A percentile compares a stretch with the other conserved stretches of the same genome.
phyloP scores from a whole-genome alignment of 805 yeast species.

The Ogataea pignaliae region DNA sequence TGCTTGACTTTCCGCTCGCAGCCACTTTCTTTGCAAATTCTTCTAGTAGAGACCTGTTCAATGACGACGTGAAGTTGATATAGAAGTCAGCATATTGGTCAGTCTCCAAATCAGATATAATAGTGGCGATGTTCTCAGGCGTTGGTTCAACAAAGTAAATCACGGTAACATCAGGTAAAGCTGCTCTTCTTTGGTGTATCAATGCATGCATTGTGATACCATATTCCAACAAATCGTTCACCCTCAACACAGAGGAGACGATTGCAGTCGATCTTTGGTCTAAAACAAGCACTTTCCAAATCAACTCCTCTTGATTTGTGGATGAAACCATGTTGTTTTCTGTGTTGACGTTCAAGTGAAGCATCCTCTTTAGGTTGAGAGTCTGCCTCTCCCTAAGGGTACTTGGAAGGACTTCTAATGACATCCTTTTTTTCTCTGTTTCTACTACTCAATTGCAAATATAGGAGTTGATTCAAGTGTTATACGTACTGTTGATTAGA shows the following conservation, averaged over 20 bases:
- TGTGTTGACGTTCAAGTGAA: slow-evolving; percentile 76
- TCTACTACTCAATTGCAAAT: too few species aligned
- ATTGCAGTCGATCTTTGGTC: slow-evolving; percentile 80
- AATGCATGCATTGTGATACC: slow-evolving; percentile 90
- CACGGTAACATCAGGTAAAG: slow-evolving; percentile 91
- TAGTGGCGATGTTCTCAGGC: slow-evolving; percentile 60
- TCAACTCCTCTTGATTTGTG: slow-evolving; percentile 57
- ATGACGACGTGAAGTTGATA: slow-evolving; percentile 80
- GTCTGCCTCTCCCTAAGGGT: slow-evolving; percentile 28
- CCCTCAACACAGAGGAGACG: slow-evolving; percentile 86
- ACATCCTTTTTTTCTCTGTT: slow-evolving; percentile 4
- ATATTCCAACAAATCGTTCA: slow-evolving; percentile 81
- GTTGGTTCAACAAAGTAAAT: slow-evolving; percentile 91
- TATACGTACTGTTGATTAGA: too few species aligned
- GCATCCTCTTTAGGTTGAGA: slow-evolving; percentile 68
- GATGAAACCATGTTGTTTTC: slow-evolving; percentile 49
- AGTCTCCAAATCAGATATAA: slow-evolving; percentile 65
- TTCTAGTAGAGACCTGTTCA: slow-evolving; percentile 76
- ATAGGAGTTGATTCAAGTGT: too few species aligned
- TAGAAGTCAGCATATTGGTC: slow-evolving; percentile 78
- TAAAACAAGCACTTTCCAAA: slow-evolving; percentile 88
- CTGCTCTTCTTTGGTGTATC: slow-evolving; percentile 66
- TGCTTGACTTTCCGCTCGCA: slow-evolving; percentile 47
- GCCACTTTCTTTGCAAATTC: slow-evolving; percentile 84
- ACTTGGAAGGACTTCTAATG: slow-evolving; percentile 14